phyloP scores from a whole-genome alignment of 2,329 filamentous ascomycete species.

The Exophiala phaeomuriformis region DNA sequence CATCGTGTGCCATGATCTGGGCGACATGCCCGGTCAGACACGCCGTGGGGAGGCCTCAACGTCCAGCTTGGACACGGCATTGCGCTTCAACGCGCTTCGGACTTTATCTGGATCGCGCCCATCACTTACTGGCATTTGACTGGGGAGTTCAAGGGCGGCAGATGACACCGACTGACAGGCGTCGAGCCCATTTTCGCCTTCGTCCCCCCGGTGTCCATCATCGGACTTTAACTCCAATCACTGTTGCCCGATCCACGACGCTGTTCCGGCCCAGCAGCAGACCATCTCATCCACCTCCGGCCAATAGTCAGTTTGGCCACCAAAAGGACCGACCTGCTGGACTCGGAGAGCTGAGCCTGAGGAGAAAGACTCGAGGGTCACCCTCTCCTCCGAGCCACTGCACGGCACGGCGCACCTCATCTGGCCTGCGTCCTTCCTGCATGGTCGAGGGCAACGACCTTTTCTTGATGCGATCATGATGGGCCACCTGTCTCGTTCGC shows the following conservation, averaged over 20 bases:
- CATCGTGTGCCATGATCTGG: background rate
- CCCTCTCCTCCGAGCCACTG: background rate
- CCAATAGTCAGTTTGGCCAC: background rate
- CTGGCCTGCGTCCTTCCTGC: background rate
- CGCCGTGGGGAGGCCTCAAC: background rate
- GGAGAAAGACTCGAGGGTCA: conserved; percentile 1
- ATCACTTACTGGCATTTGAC: background rate
- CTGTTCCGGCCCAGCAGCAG: background rate
- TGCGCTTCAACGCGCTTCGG: too few species aligned
- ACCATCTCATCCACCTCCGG: conserved; percentile 7
- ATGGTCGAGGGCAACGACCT: background rate
- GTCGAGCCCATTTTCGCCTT: background rate
- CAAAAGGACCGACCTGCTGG: background rate
- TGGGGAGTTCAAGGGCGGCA: background rate
- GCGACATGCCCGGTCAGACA: background rate
- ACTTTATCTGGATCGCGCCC: too few species aligned
- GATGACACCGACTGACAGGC: background rate
- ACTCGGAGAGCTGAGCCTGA: too few species aligned
- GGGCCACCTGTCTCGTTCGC: background rate
- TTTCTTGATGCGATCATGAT: background rate
- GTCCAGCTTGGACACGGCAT: background rate
- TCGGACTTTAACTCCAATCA: conserved; percentile 18
- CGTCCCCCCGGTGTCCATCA: background rate
- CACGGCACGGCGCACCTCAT: background rate
- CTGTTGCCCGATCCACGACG: background rate